Evolutionary conservation across 768 basidiomycete species (phyloP).

Genomic region (Cyathus striatus): DNA sequence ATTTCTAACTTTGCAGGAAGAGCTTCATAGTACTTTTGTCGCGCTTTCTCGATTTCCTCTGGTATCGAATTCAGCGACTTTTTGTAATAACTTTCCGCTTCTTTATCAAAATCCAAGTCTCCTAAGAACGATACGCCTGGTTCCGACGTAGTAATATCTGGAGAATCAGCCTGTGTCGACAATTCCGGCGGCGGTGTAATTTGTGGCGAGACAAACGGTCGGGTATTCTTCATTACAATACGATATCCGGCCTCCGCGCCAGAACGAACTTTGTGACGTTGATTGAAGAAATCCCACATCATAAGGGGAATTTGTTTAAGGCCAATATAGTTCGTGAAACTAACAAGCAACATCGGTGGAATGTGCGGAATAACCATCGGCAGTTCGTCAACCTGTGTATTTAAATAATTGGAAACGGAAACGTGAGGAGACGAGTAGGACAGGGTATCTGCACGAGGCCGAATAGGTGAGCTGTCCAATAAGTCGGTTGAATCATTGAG

Average conservation of each 20-base stretch:
- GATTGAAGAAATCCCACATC: conserved; percentile 92
- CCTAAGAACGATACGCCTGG: conserved; percentile 24
- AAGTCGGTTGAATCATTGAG: conserved; percentile 18
- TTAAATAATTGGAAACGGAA: conserved; percentile 15
- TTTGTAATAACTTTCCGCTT: conserved; percentile 66
- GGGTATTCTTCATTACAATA: conserved; percentile 57
- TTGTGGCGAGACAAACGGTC: conserved; percentile 48
- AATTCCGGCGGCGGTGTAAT: conserved; percentile 15
- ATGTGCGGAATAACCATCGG: conserved; percentile 60
- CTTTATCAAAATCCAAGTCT: conserved; percentile 75
- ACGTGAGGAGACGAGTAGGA: conserved; percentile 15
- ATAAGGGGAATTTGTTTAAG: conserved; percentile 82
- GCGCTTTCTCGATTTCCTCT: conserved; percentile 58
- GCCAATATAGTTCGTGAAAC: conserved; percentile 74
- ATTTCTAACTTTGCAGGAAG: conserved; percentile 61
- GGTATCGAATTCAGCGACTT: conserved; percentile 50
- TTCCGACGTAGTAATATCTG: conserved; percentile 15
- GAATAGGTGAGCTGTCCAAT: conserved; percentile 6
- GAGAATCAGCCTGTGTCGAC: no score
- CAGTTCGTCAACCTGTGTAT: conserved; percentile 34
- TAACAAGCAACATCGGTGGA: conserved; percentile 76
- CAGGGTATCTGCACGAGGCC: conserved; percentile 17
- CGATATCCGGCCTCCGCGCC: conserved; percentile 82
- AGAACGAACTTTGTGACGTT: conserved; percentile 69
- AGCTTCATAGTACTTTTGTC: conserved; percentile 71